Percentiles rank a stretch among this genome's conserved stretches.
phyloP scores from a whole-genome alignment of 805 yeast species.

The Brettanomyces naardenensis region DNA sequence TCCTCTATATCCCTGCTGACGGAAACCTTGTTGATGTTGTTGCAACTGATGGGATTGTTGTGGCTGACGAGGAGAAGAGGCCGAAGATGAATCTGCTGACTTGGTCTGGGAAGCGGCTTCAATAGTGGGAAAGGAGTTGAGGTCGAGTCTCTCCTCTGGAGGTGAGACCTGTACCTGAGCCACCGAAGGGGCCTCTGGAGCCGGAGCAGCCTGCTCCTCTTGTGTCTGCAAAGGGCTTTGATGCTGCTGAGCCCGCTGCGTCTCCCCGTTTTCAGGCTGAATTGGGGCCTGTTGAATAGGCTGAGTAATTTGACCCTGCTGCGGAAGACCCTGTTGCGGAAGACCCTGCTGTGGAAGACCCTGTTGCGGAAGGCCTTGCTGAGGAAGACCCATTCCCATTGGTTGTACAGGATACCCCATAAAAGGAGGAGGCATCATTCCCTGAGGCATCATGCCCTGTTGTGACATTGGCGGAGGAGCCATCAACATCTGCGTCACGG shows the following conservation, averaged over 20 bases:
- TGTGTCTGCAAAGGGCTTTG: constrained; percentile 6
- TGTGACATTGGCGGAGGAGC: constrained; percentile 18
- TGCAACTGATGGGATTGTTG: constrained; percentile 16
- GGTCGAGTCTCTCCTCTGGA: too few relatives aligned
- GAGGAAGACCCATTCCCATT: constrained; percentile 12
- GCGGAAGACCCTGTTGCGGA: constrained; percentile 11
- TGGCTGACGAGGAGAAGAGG: neutral
- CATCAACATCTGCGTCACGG: constrained; percentile 23
- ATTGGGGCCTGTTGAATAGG: constrained; percentile 9
- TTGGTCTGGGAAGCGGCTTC: neutral
- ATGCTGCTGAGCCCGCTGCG: constrained; percentile 14
- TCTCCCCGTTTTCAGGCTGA: constrained; percentile 11
- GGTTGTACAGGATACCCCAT: constrained; percentile 12
- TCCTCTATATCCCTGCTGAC: constrained; percentile 6
- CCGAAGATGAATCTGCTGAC: neutral
- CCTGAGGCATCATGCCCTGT: constrained; percentile 6
- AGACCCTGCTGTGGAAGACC: constrained; percentile 10
- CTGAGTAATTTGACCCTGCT: constrained; percentile 7
- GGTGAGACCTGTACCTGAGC: neutral
- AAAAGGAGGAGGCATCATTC: constrained; percentile 17
- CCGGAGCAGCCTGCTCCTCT: neutral
- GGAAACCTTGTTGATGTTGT: constrained; percentile 11
- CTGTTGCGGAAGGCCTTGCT: constrained; percentile 12
- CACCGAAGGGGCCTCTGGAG: neutral
- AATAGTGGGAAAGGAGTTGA: neutral